Conservation (phyloP, 768 basidiomycete species). For the Scleroderma citrinum region DNA sequence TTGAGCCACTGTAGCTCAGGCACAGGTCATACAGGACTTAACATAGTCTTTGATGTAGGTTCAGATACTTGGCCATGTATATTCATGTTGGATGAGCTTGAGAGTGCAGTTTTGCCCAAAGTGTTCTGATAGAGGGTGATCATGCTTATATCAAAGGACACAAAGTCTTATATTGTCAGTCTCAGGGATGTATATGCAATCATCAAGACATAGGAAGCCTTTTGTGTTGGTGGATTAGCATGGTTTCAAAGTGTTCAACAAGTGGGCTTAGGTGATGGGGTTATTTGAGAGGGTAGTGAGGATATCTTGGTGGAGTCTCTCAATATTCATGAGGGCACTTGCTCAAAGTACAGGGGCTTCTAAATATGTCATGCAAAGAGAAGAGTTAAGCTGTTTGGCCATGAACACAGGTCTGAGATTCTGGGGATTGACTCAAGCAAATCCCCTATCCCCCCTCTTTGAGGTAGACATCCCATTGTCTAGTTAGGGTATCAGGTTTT, state of each 20-base stretch:
- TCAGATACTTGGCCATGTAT: conserved; percentile 6
- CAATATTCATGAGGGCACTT: conserved; percentile 10
- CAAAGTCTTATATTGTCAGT: neutral
- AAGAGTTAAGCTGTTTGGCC: neutral
- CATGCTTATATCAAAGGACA: conserved; percentile 16
- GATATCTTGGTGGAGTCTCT: conserved; percentile 14
- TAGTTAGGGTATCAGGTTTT: conserved; percentile 21
- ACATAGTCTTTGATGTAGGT: conserved; percentile 19
- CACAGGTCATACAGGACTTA: neutral
- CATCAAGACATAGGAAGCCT: neutral
- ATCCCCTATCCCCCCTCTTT: conserved; percentile 25
- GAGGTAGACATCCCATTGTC: conserved; percentile 21
- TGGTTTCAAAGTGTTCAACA: neutral
- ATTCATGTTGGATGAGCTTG: conserved; percentile 12
- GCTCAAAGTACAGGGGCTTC: conserved; percentile 6
- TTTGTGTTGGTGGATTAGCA: neutral
- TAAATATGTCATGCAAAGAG: neutral
- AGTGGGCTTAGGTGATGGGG: neutral
- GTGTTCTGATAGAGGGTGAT: conserved; percentile 15
- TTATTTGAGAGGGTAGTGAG: neutral
- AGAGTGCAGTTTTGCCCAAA: neutral
- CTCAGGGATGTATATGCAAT: conserved; percentile 6
- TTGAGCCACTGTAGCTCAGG: no score
- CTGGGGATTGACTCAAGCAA: conserved; percentile 16
- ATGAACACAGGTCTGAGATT: conserved; percentile 19